phyloP scores from a whole-genome alignment of 306 rosid species.

The Clitoria ternatea region DNA sequence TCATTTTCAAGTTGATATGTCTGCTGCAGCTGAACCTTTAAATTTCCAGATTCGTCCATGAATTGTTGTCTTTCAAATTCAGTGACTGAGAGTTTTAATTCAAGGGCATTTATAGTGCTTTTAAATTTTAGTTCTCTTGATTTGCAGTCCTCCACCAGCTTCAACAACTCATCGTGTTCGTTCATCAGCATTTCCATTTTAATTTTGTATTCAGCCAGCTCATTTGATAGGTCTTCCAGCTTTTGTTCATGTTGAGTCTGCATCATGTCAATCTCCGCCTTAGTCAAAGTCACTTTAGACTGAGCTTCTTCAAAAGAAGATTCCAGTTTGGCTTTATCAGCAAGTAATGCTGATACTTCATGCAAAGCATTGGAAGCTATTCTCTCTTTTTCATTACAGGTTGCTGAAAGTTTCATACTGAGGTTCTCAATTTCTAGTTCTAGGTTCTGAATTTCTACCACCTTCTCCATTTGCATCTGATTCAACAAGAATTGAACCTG shows the following conservation, averaged over 20 bases:
- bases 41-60: conserved; percentile 37
- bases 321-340: conserved; percentile 41
- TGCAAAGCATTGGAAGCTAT: conserved; percentile 40
- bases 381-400: conserved; percentile 44
- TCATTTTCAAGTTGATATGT: conserved; percentile 35
- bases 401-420: conserved; percentile 37
- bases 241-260: conserved; percentile 45
- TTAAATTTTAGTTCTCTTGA: conserved; percentile 41
- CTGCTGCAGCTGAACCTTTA: conserved; percentile 44
- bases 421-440: conserved; percentile 45
- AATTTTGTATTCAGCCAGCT: conserved; percentile 38
- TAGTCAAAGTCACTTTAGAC: conserved; percentile 32
- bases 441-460: conserved; percentile 45
- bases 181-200: conserved; percentile 36
- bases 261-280: conserved; percentile 29
- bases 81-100: conserved; percentile 42
- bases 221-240: conserved; percentile 34
- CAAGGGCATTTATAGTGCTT: conserved; percentile 35
- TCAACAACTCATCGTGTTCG: conserved; percentile 41
- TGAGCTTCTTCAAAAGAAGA: conserved; percentile 47
- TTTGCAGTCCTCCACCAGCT: conserved; percentile 44
- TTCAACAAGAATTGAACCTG: conserved; percentile 42
- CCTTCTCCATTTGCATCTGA: conserved; percentile 48
- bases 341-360: conserved; percentile 38
- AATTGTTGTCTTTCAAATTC: conserved; percentile 42